These are phyloP conservation scores for Magnolia changhungtana DNA, from an alignment of 164 flowering plant species.

Conservation along the genomic window DNA sequence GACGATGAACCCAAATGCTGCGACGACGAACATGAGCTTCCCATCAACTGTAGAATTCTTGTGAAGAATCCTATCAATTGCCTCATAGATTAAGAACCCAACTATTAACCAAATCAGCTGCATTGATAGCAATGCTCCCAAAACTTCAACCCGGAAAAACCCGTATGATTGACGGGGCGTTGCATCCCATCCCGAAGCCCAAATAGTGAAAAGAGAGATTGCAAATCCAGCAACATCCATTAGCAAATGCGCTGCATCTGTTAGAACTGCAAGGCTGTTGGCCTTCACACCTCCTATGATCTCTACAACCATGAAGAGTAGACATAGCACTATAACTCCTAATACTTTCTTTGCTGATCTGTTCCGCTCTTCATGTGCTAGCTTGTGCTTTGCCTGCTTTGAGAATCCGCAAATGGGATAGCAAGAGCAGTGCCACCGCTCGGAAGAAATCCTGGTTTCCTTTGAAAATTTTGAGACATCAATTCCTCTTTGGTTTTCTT, in stretches of 20 bases:
- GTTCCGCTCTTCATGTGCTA: conserved; percentile 26
- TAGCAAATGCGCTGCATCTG: conserved; percentile 53
- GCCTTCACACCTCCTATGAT: conserved; percentile 47
- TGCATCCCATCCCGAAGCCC: conserved; percentile 55
- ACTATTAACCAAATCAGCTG: conserved; percentile 47
- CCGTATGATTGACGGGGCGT: conserved; percentile 44
- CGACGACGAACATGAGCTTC: conserved; percentile 40
- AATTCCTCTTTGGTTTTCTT: not conserved
- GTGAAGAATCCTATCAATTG: conserved; percentile 34
- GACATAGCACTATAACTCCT: conserved; percentile 24
- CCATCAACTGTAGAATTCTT: conserved; percentile 29
- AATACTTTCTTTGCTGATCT: no score
- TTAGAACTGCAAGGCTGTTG: conserved; percentile 46
- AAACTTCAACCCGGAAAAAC: conserved; percentile 39
- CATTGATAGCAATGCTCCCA: conserved; percentile 48
- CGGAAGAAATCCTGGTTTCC: not conserved
- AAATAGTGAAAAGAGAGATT: conserved; percentile 42
- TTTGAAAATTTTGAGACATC: not conserved
- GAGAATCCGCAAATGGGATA: conserved; percentile 37
- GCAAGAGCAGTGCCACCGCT: not conserved
- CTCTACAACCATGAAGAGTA: conserved; percentile 37
- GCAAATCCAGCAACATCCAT: conserved; percentile 50
- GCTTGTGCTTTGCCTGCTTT: conserved; percentile 21
- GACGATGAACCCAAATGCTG: conserved; percentile 43
- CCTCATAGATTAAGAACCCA: conserved; percentile 46